Evolutionary conservation across 805 yeast genomes (phyloP), one percentile per base, ranked within the genome.

Genomic region (Nakazawaea pomicola): DNA sequence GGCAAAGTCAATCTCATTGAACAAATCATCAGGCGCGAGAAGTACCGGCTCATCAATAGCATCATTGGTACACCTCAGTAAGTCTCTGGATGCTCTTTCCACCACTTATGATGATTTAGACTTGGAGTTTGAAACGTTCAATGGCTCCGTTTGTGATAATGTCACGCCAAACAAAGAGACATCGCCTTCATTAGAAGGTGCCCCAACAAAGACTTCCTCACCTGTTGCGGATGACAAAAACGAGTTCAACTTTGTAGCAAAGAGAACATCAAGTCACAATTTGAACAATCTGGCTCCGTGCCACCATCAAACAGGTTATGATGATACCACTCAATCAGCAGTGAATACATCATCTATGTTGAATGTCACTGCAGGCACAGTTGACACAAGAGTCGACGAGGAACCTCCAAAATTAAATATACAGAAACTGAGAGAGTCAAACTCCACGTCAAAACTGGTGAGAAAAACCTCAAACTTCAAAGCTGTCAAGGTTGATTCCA

Each of bases 91-190:
- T 28, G 55, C 45, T 8, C 33, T 52, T 12, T 42, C 48, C 16
- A 44, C 54, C 6, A 48, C 51, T 42, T 52, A 46, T 36, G 50
- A 50, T 24, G 55, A 53, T 38, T 47, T 60, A 25, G 61, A 58
- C 24, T 50, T 60, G 21, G 62, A 60, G 34, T 60, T 46, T 46
- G 64, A 60, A 33, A 52, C 53, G 2, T 60, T 60, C 46, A 53
- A 41, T 41, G 64, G 64, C 3, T 58, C 63, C 1, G 41, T 57
- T 18, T 44, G 50, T 10, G 60, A 58, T 30, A 49, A 49, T 44
- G 60, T 58, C n/a, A n/a, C n/a, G n/a, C n/a, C n/a, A 3, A 56
- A 51, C 30, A 46, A 43, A 17, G 20, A 41, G 11, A 16, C 38
- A 20, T 11, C 31, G 5, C 29, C 32, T 16, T 23, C 29, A 7